phyloP scores from a whole-genome alignment of 2,329 filamentous ascomycete genomes.

The Ceratocystis lukuohia region DNA sequence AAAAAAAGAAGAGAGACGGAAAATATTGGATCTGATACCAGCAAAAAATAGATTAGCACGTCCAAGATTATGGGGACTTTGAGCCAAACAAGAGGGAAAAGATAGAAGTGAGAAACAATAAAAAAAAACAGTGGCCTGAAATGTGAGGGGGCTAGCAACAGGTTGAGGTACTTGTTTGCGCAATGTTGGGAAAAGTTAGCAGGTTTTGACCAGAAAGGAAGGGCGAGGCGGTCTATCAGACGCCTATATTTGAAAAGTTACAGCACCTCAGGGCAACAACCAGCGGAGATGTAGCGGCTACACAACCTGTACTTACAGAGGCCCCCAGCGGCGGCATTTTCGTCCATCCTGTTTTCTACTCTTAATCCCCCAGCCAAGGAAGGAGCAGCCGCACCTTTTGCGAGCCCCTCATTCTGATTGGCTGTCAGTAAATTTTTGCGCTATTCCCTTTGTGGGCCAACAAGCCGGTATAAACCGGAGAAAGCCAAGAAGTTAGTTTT shows the following conservation, averaged over 20 bases:
- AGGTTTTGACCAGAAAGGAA: conserved; percentile 17
- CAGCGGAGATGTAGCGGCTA: too few relatives aligned
- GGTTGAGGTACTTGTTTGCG: conserved; percentile 11
- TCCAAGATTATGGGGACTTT: conserved; percentile 9
- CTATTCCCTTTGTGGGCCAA: conserved; percentile 2
- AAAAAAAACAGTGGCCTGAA: conserved; percentile 10
- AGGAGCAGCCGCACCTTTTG: conserved; percentile 11
- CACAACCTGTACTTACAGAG: background rate
- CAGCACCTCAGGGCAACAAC: background rate
- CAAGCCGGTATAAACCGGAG: conserved; percentile 13
- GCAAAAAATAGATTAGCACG: background rate
- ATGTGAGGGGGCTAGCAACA: conserved; percentile 11
- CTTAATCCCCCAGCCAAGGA: conserved; percentile 9
- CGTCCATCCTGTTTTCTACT: background rate
- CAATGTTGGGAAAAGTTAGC: background rate
- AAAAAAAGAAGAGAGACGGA: conserved; percentile 1
- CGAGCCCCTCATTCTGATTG: background rate
- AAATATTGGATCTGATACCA: conserved; percentile 11
- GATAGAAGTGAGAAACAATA: background rate
- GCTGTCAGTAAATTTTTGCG: conserved; percentile 1
- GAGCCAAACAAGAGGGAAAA: background rate
- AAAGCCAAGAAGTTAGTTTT: background rate
- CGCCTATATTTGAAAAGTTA: background rate
- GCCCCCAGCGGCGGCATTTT: background rate
- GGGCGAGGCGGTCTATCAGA: conserved; percentile 9